These are phyloP conservation scores for Anisodus tanguticus DNA, from an alignment of 257 asterid species.

Conservation along the genomic window DNA sequence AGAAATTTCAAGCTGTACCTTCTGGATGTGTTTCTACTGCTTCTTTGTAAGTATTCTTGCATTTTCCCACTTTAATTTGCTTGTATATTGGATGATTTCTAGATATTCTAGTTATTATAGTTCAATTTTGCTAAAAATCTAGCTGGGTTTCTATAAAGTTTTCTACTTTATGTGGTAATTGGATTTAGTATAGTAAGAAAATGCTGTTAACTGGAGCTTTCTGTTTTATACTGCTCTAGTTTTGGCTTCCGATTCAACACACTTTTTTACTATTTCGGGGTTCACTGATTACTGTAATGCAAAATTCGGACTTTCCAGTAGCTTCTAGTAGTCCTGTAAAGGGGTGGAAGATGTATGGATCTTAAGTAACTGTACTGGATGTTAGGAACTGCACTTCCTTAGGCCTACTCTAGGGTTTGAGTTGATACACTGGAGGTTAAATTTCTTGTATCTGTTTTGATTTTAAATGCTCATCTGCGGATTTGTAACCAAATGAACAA, in stretches of 20 bases:
- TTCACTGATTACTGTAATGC: not conserved
- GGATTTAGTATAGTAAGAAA: not conserved
- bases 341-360: conserved; percentile 1
- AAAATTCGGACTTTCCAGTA: not conserved
- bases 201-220: not conserved
- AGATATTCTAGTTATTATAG: not conserved
- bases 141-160: not conserved
- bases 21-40: conserved; percentile 10
- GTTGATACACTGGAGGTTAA: not conserved
- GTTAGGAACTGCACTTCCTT: not conserved
- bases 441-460: not conserved
- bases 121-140: not conserved
- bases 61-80: not conserved
- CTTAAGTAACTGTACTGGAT: not conserved
- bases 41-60: conserved; percentile 13
- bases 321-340: not conserved
- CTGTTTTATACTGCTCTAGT: no score
- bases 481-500: not conserved
- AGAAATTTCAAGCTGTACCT: not conserved
- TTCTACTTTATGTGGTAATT: not conserved
- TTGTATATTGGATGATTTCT: not conserved
- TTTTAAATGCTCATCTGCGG: not conserved
- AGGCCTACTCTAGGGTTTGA: conserved; percentile 12
- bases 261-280: no score
- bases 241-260: no score